Base-by-base conservation (phyloP, 2,329 filamentous ascomycete genomes). In the Epichloe scottii region DNA sequence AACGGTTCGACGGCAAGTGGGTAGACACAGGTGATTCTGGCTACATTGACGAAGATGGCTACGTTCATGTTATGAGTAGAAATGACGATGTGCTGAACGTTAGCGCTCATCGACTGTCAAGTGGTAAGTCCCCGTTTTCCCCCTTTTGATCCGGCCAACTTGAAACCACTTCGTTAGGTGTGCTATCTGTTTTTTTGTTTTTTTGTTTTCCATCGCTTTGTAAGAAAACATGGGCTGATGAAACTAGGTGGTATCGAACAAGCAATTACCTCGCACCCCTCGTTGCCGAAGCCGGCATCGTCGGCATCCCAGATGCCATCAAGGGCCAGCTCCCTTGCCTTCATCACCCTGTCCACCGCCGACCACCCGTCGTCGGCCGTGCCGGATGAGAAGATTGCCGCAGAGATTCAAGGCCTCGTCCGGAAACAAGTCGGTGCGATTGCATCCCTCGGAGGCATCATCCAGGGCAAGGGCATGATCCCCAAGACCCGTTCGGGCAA, bases 261-360 rank as follows among this genome's bases (percentile, higher is more conserved):
- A 72, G 90, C 87, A 49, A 86, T 96, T 54, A 84, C 89, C 12
- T 83, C 83, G 1, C 89, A 95, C 82, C 86, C 0, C 71, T 74
- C 3, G 81, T 96, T 49, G 85, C 85, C 33, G 90, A 96, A 72
- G 86, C 85, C 50, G 89, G 87, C 58, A 87, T 96, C 1, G 82
- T 97, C 30, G 85, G 86, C 41, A 84, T 95, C 51, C 89, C 90
- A 0, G 90, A 96, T 62, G 67, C 80, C 0, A 73, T 95, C 42
- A 97, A 97, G 65, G 91, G 90, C 17, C 89, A 95, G 60, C 77
- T 95, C 5, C 90, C 91, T 95, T 61, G 90, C 89, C 10, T 95
- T 96, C 64, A 75, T 95, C 58, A 84, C 76, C 0, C 68, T 76
- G 17, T 70, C 69, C 2, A 62, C 63, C 2, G 59, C 73, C 12